Base-by-base conservation (phyloP, 495 filamentous ascomycete species). In the Xeromyces bisporus region DNA sequence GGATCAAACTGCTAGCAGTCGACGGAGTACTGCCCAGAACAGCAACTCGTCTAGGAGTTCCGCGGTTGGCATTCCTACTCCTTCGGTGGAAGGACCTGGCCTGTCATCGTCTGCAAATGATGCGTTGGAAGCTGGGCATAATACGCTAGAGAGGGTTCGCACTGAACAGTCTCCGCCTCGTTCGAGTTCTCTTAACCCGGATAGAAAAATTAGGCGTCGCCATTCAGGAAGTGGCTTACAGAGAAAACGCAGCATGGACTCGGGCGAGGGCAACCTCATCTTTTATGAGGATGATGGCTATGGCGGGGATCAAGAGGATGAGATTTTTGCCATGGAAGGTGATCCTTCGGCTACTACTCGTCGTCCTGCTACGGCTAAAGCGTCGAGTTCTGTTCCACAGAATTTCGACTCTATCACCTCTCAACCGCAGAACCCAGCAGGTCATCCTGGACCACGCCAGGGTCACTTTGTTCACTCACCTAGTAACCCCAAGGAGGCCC, bases 251-350 rank as follows among this genome's bases (percentile, higher is more conserved):
- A 75, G 75, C 35, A 67, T 86, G 7, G 61, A 64, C 16, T 57
- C 57, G 9, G 46, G 53, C n/a, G 58, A 69, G 11, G 69, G 77
- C n/a, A 69, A 78, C 26, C 60, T 92, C 4, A 67, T 87, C 47
- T 91, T 80, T 41, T 85, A 77, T 37, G 81, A 86, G 40, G 82
- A 93, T 33, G 80, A 80, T 25, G 83, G 73, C 4, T 91, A 92
- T 53, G 75, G 78, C 39, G 79, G 71, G 9, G 79, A 87, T 44
- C 61, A 57, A 18, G 84, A 85, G 40, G 72, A 83, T 36, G 77
- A 75, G 12, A 65, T 80, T 5, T 84, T 84, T 42, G 39, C 67
- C 6, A 81, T 84, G 75, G 78, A 83, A 37, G 59, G 70, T 15
- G 66, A 73, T 44, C 35, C 35, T 43, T 43, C 0, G 28, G 44